Percentiles rank a stretch among this genome's conserved stretches.
Conservation (phyloP, 768 basidiomycete genomes). For the Cystobasidium onofrii region DNA sequence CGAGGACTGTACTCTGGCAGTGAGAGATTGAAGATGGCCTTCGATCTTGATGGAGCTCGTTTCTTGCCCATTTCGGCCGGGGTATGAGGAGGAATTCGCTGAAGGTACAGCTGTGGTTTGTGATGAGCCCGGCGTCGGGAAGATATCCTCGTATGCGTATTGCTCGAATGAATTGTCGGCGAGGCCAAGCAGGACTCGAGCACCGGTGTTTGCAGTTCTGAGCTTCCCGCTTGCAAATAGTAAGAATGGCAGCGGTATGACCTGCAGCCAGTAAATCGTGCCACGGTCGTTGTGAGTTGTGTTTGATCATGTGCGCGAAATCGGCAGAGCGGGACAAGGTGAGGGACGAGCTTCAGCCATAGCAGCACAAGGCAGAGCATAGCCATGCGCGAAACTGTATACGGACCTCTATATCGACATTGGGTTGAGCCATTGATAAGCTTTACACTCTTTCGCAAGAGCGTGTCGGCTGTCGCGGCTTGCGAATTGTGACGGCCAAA, state of each 20-base stretch:
- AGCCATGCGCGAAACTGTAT: neutral
- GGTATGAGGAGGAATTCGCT: neutral
- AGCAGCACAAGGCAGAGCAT: no score
- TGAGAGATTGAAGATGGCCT: conserved; percentile 9
- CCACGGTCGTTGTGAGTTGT: neutral
- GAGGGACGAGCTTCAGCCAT: no score
- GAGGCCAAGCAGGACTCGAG: conserved; percentile 14
- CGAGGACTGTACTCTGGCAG: conserved; percentile 9
- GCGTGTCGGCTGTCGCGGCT: neutral
- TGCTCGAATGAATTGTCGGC: neutral
- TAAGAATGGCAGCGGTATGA: conserved; percentile 12
- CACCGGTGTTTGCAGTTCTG: conserved; percentile 2
- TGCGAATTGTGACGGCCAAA: no score
- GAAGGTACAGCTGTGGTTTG: neutral
- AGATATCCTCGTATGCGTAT: conserved; percentile 10
- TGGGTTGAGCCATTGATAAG: neutral
- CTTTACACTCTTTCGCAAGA: neutral
- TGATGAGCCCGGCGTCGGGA: neutral
- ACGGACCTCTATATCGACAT: neutral
- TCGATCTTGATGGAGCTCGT: neutral
- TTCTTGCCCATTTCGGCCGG: neutral
- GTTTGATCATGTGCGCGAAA: neutral
- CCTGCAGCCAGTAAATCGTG: neutral
- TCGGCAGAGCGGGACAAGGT: neutral
- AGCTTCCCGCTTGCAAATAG: neutral